Conservation (phyloP, 2,329 filamentous ascomycete genomes). For the Penicillium sp. region DNA sequence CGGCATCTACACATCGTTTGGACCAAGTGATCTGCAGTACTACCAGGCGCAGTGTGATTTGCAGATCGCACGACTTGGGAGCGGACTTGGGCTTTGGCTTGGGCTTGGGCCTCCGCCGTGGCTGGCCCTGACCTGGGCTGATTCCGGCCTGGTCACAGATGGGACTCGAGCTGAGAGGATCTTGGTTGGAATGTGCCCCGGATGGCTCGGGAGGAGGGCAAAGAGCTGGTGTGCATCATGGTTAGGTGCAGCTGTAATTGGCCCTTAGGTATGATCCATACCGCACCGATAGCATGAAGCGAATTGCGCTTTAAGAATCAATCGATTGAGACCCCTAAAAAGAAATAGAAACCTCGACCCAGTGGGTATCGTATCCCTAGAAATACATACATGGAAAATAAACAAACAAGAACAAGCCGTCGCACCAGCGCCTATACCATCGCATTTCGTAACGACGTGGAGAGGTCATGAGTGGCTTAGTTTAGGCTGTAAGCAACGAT, state of each 20-base stretch:
- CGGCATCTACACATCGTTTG: not conserved
- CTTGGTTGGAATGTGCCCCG: not conserved
- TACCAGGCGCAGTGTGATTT: not conserved
- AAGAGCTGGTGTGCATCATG: too few species aligned
- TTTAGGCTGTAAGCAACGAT: not conserved
- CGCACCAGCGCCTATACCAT: conserved; percentile 19
- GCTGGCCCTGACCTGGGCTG: not conserved
- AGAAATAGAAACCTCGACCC: conserved; percentile 4
- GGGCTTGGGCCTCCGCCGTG: not conserved
- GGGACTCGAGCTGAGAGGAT: not conserved
- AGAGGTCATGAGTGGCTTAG: not conserved
- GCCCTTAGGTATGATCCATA: too few species aligned
- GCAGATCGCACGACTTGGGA: not conserved
- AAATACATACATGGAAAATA: conserved; percentile 21
- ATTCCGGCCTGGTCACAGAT: not conserved
- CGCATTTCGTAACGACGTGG: conserved; percentile 20
- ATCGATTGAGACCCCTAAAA: not conserved
- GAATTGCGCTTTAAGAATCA: not conserved
- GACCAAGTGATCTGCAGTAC: not conserved
- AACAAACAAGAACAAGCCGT: conserved; percentile 7
- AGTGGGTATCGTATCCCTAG: conserved; percentile 11
- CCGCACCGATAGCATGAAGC: not conserved
- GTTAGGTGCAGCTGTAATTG: too few species aligned
- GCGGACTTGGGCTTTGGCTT: not conserved
- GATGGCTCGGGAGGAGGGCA: too few species aligned